These are phyloP conservation scores for Xylariaceae sp. DNA, from an alignment of 2,329 filamentous ascomycete species.

Conservation along the genomic window DNA sequence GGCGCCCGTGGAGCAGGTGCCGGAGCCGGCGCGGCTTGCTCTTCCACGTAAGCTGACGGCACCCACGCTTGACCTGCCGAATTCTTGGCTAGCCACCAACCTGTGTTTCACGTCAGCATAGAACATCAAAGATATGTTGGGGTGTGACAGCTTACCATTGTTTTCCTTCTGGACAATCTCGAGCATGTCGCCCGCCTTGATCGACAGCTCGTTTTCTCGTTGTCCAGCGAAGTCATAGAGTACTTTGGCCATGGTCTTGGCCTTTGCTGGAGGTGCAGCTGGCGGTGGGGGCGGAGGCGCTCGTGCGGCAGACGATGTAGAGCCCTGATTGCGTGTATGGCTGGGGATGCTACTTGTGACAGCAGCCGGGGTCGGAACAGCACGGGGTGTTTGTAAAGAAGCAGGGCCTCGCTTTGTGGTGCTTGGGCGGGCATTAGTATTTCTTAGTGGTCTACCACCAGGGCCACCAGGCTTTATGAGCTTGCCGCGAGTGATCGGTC, in stretches of 20 bases:
- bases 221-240: slow-evolving; percentile 89
- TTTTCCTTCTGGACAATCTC: slow-evolving; percentile 91
- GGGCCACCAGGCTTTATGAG: slow-evolving; percentile 89
- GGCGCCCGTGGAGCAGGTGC: slow-evolving; percentile 61
- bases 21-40: slow-evolving; percentile 61
- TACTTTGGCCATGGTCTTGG: slow-evolving; percentile 80
- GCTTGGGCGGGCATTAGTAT: slow-evolving; percentile 46
- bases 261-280: slow-evolving; percentile 58
- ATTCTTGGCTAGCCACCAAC: slow-evolving; percentile 94
- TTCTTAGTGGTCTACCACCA: slow-evolving; percentile 71
- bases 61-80: slow-evolving; percentile 78
- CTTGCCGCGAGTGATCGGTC: slow-evolving; percentile 90
- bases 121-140: neutral
- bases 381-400: slow-evolving; percentile 24
- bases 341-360: slow-evolving; percentile 35
- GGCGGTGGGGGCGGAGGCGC: slow-evolving; percentile 64
- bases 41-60: slow-evolving; percentile 89
- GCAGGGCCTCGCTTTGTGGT: slow-evolving; percentile 23
- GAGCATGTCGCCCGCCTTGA: slow-evolving; percentile 75
- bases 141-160: slow-evolving; percentile 65
- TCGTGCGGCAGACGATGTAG: slow-evolving; percentile 45
- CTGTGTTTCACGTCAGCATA: slow-evolving; percentile 47
- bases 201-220: slow-evolving; percentile 77
- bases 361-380: slow-evolving; percentile 33
- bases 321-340: slow-evolving; percentile 54